Evolutionary conservation across 306 rosid genomes (phyloP), one percentile per base, ranked within the genome.

Genomic region (Prunus dulcis): DNA sequence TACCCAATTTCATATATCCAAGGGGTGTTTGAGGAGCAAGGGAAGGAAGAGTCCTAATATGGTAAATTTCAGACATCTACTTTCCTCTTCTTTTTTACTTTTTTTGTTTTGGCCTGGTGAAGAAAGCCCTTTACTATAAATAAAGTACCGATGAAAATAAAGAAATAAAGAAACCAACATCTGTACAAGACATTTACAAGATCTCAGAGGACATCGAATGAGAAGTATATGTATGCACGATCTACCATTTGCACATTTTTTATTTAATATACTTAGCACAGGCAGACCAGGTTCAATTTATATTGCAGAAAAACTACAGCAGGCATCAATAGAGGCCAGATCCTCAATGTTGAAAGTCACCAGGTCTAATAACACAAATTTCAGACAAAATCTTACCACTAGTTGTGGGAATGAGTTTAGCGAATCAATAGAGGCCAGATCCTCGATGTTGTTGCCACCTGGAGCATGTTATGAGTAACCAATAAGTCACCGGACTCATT

Each of bases 371-470:
- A 79, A 46, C 38, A 41, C 5, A 78, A 67, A 82, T 30, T 73
- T 78, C 18, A 53, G 25, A 77, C 75, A 79, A 72, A 86, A 82
- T 76, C 88, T 87, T 88, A 95, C 98, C 89, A 79, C 88, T 84
- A 95, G 87, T 47, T 79, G 86, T 28, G 97, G 97, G 80, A 95
- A 92, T 51, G 79, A 83, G 86, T 90, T 92, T 61, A 95, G 88
- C 0, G 91, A 80, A 77, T 92, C 98, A 66, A 95, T 64, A 60
- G 97, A 92, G 58, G 87, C 81, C 60, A 84, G 82, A 84, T 90
- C 93, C 79, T 83, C 81, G 18, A 95, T 83, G 77, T 82, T 85
- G 90, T 95, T 95, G 78, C 87, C 84, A 53, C 97, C 98, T 95
- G 88, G 77, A 81, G 67, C 78, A 85, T 75, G 22, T 38, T 50